Evolutionary conservation across 345 rosid species (phyloP).

Genomic region (Pelargonium nanum): DNA sequence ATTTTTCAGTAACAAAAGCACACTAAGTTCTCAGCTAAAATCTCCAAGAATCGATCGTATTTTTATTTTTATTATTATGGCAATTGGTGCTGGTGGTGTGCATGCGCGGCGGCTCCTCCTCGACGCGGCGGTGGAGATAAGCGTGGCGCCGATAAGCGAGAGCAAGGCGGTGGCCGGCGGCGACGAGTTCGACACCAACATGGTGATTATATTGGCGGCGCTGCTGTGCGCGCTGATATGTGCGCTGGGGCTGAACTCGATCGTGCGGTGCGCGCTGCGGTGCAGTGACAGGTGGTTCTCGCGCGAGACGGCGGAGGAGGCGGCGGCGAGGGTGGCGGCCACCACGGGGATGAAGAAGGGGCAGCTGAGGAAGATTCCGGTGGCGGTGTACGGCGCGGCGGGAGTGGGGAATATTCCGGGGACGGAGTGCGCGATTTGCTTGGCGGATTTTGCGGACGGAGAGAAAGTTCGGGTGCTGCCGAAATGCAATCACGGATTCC

Average conservation of each 20-base stretch:
- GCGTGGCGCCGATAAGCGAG: conserved; percentile 7
- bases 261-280: conserved; percentile 3
- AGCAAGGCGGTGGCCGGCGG: not conserved
- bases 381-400: conserved; percentile 14
- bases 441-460: conserved; percentile 5
- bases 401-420: conserved; percentile 1
- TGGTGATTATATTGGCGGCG: conserved; percentile 20
- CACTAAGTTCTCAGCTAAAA: not conserved
- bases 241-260: not conserved
- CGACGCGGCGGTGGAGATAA: not conserved
- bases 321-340: conserved; percentile 11
- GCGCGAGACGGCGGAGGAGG: conserved; percentile 8
- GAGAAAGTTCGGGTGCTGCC: conserved; percentile 7
- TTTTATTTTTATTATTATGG: not conserved
- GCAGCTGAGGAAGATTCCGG: conserved; percentile 14
- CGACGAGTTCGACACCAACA: conserved; percentile 15
- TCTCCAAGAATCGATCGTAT: too few relatives aligned
- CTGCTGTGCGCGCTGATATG: conserved; percentile 16
- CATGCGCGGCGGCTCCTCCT: not conserved
- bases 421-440: conserved; percentile 12
- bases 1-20: not conserved
- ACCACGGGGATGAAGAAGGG: conserved; percentile 15
- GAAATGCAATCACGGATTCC: conserved; percentile 13
- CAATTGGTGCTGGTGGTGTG: too few relatives aligned
- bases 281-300: conserved; percentile 5